Conservation (phyloP, 306 rosid species). For the Macrotyloma uniflorum region DNA sequence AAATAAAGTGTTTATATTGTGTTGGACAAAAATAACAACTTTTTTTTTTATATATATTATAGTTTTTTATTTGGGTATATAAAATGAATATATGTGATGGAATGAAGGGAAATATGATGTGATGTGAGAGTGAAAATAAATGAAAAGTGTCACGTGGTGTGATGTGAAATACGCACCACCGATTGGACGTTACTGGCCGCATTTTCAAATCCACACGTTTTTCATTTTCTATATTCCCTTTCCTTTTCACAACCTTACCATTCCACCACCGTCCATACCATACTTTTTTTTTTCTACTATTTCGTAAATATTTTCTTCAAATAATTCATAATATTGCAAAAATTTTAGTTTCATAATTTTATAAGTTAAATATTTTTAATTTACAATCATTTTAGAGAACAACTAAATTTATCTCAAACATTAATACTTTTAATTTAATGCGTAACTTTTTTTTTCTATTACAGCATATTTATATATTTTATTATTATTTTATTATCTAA, state of each 20-base stretch:
- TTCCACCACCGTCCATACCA: background rate
- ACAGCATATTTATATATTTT: background rate
- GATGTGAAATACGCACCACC: background rate
- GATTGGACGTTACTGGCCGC: background rate
- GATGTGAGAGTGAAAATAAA: background rate
- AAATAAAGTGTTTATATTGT: too few species aligned
- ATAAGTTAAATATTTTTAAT: too few species aligned
- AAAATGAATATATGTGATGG: too few species aligned
- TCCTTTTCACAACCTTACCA: background rate
- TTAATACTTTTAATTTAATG: background rate
- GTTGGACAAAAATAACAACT: too few species aligned
- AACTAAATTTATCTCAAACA: background rate
- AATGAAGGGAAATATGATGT: too few species aligned
- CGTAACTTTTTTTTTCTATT: background rate
- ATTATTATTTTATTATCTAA: background rate
- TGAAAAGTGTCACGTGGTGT: constrained; percentile 27
- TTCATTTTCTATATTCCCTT: background rate
- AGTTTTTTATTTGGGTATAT: too few species aligned
- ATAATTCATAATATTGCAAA: too few species aligned
- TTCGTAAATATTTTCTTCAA: background rate
- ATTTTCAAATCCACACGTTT: background rate
- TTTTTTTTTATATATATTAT: too few species aligned
- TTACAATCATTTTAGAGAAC: background rate
- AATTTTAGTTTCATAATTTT: too few species aligned
- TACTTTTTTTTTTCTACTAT: background rate